phyloP scores from a whole-genome alignment of 2,329 filamentous ascomycete species.

The Xylariaceae sp. region DNA sequence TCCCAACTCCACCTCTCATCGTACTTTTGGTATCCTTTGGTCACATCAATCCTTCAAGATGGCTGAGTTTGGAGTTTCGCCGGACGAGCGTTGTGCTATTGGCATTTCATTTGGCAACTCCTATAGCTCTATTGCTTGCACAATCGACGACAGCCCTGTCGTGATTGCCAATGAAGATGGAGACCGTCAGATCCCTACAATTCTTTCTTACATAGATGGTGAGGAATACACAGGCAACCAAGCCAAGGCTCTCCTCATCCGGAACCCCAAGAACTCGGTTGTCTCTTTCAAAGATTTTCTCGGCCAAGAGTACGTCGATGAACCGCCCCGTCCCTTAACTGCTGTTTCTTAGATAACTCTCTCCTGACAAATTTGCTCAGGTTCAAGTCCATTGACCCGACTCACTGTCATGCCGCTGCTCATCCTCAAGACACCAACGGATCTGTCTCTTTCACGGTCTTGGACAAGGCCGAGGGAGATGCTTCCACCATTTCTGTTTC shows the following conservation, averaged over 20 bases:
- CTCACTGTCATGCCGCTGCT: conserved; percentile 87
- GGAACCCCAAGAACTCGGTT: conserved; percentile 89
- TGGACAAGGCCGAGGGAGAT: conserved; percentile 66
- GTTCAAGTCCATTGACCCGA: conserved; percentile 95
- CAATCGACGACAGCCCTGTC: conserved; percentile 88
- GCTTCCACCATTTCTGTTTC: conserved; percentile 69
- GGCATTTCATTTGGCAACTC: conserved; percentile 98
- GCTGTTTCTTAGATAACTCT: conserved; percentile 3
- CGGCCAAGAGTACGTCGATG: conserved; percentile 72
- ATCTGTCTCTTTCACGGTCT: conserved; percentile 75
- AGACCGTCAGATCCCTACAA: conserved; percentile 94
- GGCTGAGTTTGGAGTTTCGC: conserved; percentile 44
- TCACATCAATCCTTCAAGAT: conserved; percentile 26
- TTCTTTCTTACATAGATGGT: conserved; percentile 90
- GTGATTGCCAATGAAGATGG: conserved; percentile 99
- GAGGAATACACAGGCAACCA: conserved; percentile 97
- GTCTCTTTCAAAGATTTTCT: conserved; percentile 95
- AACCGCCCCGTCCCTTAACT: background rate
- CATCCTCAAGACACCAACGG: conserved; percentile 75
- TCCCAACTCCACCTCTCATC: background rate
- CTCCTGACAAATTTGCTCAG: conserved; percentile 36
- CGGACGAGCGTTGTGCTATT: conserved; percentile 67
- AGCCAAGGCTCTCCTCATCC: conserved; percentile 88
- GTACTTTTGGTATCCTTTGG: background rate
- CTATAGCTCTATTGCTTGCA: conserved; percentile 95